Conservation (phyloP, 2,329 filamentous ascomycete genomes). For the Leptographium galeiforme region DNA sequence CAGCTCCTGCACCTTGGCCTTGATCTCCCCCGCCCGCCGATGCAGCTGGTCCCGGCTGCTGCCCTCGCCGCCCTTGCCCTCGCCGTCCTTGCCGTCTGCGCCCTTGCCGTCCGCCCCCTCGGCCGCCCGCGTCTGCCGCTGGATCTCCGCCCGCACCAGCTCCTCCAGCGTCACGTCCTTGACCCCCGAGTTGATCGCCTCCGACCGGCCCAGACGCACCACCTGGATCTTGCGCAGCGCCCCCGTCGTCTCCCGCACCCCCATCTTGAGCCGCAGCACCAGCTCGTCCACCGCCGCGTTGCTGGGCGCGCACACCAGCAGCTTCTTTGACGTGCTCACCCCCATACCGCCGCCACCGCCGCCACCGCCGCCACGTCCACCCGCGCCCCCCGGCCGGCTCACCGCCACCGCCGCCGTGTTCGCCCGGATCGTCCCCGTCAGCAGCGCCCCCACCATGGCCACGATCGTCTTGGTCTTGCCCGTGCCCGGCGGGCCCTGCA, state of each 20-base stretch:
- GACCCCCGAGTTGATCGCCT: conserved; percentile 82
- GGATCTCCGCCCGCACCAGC: conserved; percentile 58
- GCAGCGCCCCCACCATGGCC: conserved; percentile 80
- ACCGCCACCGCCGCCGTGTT: conserved; percentile 31
- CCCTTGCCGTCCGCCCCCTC: conserved; percentile 1
- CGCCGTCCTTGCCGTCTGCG: neutral
- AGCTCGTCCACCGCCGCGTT: conserved; percentile 96
- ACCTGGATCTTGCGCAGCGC: conserved; percentile 67
- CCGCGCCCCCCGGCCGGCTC: conserved; percentile 21
- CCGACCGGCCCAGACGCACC: conserved; percentile 76
- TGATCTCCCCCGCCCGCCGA: conserved; percentile 55
- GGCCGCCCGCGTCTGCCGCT: conserved; percentile 20
- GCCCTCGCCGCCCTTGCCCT: neutral
- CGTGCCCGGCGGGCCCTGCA: conserved; percentile 91
- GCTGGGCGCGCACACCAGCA: conserved; percentile 94
- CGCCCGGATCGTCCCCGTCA: conserved; percentile 42
- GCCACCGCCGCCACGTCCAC: conserved; percentile 18
- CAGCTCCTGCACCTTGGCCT: conserved; percentile 59
- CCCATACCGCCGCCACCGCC: conserved; percentile 16
- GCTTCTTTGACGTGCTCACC: conserved; percentile 52
- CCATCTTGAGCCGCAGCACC: conserved; percentile 80
- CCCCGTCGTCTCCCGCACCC: conserved; percentile 66
- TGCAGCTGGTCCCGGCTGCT: conserved; percentile 44
- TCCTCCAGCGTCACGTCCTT: conserved; percentile 89
- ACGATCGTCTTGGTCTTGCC: conserved; percentile 98